Percentiles rank a stretch among this genome's conserved stretches.
Conservation (phyloP, 768 basidiomycete genomes). For the Pluteus cervinus region DNA sequence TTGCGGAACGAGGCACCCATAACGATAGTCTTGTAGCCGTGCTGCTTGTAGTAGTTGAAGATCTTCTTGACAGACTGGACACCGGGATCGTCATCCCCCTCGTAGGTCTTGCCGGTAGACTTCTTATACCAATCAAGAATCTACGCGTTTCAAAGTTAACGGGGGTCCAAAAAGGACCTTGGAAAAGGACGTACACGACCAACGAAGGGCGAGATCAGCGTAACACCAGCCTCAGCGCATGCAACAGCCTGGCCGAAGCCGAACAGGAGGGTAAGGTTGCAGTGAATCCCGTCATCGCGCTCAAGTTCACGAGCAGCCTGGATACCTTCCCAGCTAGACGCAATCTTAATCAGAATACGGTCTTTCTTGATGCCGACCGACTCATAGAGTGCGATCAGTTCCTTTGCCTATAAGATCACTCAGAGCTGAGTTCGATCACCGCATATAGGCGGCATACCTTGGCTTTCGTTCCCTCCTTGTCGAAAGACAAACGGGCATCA, state of each 20-base stretch:
- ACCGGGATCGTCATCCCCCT: constrained; percentile 91
- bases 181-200: constrained; percentile 66
- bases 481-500: constrained; percentile 95
- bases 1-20: constrained; percentile 99
- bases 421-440: constrained; percentile 1
- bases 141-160: constrained; percentile 28
- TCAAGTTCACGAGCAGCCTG: constrained; percentile 97
- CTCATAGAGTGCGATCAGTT: constrained; percentile 91
- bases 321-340: constrained; percentile 99
- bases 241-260: constrained; percentile 99
- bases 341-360: constrained; percentile 97
- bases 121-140: constrained; percentile 99
- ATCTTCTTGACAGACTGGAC: constrained; percentile 94
- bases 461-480: constrained; percentile 86
- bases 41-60: constrained; percentile 99
- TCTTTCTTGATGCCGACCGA: constrained; percentile 92
- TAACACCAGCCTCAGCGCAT: constrained; percentile 97
- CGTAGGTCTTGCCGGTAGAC: constrained; percentile 77
- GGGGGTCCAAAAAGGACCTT: constrained; percentile 9
- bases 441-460: constrained; percentile 48
- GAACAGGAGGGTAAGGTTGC: constrained; percentile 98
- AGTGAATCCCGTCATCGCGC: constrained; percentile 89
- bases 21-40: constrained; percentile 97
- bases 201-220: constrained; percentile 98
- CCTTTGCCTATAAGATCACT: constrained; percentile 47